These are phyloP conservation scores for Zancudomyces culisetae DNA, from an alignment of 371 early-diverging fungal genomes.

Conservation along the genomic window DNA sequence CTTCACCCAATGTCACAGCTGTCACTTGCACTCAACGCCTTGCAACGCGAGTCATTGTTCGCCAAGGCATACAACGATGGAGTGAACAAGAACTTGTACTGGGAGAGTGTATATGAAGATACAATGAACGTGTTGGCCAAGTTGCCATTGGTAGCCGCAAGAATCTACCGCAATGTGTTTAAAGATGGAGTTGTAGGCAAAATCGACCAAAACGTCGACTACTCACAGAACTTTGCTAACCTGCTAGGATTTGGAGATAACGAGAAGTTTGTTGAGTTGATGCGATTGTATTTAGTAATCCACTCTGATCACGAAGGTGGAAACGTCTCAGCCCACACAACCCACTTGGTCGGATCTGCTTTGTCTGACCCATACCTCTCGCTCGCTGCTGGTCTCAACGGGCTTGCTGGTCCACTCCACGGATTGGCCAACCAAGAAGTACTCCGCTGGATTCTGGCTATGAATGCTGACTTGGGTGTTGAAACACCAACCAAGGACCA, in stretches of 20 bases:
- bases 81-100: slow-evolving; percentile 86
- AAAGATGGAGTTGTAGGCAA: slow-evolving; percentile 82
- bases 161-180: slow-evolving; percentile 96
- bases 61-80: slow-evolving; percentile 93
- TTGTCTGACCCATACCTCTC: slow-evolving; percentile 96
- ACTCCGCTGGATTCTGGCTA: slow-evolving; percentile 86
- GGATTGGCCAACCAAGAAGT: slow-evolving; percentile 99
- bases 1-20: slow-evolving; percentile 98
- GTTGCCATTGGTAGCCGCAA: slow-evolving; percentile 87
- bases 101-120: slow-evolving; percentile 93
- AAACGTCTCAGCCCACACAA: slow-evolving; percentile 88
- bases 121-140: slow-evolving; percentile 95
- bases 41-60: slow-evolving; percentile 87
- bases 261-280: slow-evolving; percentile 82
- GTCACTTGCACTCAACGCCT: slow-evolving; percentile 84
- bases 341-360: slow-evolving; percentile 91
- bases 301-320: slow-evolving; percentile 99
- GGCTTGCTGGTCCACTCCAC: slow-evolving; percentile 97
- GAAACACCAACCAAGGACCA: slow-evolving; percentile 71
- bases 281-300: slow-evolving; percentile 95
- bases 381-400: slow-evolving; percentile 92
- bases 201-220: slow-evolving; percentile 73
- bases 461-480: slow-evolving; percentile 69
- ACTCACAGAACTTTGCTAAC: slow-evolving; percentile 84
- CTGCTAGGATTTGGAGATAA: slow-evolving; percentile 79